Percentiles rank a stretch among this genome's conserved stretches.
Conservation (phyloP, 257 asterid species). For the Prunella vulgaris region DNA sequence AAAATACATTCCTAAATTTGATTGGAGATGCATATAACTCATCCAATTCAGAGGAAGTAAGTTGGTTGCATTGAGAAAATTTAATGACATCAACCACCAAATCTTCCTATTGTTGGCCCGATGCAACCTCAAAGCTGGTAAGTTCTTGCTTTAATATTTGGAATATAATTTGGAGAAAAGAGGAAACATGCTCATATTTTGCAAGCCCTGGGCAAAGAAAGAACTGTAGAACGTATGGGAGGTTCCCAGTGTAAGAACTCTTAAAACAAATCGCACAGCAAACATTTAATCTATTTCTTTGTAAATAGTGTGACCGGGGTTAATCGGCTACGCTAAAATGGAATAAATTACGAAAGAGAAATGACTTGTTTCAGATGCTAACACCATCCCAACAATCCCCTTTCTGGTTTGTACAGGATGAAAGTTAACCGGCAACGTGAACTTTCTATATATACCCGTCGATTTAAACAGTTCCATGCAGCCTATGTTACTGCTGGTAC, state of each 20-base stretch:
- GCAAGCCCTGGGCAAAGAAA: not conserved
- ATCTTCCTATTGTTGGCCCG: not conserved
- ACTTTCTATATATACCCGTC: not conserved
- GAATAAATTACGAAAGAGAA: not conserved
- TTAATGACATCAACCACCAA: not conserved
- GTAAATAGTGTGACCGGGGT: not conserved
- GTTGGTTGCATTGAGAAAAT: not conserved
- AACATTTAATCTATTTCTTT: not conserved
- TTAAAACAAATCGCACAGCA: conserved; percentile 18
- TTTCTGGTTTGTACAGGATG: not conserved
- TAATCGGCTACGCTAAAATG: conserved; percentile 3
- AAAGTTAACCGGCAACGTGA: too few relatives aligned
- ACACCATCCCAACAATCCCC: conserved; percentile 13
- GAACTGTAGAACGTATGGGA: not conserved
- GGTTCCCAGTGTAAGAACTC: conserved; percentile 6
- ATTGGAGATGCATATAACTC: not conserved
- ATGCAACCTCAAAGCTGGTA: not conserved
- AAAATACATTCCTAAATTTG: not conserved
- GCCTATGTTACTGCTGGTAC: not conserved
- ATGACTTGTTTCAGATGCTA: conserved; percentile 10
- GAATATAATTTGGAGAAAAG: not conserved
- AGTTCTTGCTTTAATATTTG: not conserved
- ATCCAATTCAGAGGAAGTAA: not conserved
- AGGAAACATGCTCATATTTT: not conserved
- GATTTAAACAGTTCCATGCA: too few relatives aligned